Evolutionary conservation across 2,329 filamentous ascomycete species (phyloP), one percentile per base, ranked within the genome.

Genomic region (Mycosphaerella sp.): DNA sequence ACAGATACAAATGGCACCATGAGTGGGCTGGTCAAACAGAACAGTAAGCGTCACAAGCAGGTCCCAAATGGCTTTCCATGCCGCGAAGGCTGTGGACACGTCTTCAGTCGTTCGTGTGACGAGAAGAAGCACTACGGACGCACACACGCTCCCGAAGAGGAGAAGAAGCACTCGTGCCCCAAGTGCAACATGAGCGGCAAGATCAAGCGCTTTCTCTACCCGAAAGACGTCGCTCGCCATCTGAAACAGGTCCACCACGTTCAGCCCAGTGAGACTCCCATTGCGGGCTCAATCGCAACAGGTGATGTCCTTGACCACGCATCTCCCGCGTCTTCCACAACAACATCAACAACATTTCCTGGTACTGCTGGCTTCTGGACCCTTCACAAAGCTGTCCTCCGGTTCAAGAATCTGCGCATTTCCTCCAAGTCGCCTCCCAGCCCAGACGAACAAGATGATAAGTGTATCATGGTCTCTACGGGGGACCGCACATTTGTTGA

Each of bases 221-320:
- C 57, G 11, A 59, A 59, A 26, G 57, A 59, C 8, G 48, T 59
- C 5, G 43, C 48, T 31, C 48, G 57, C 23, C 57, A 59, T 43
- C 31, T 54, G 6, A 29, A 31, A 21, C 57, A 57, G 32, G 48
- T 54, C 7, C 57, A 59, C 45, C 44, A 41, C 26, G 26, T 26
- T 6, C 26, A 26, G 6, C 26, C 26, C 6, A 26, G 4, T 26
- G 26, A 26, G 26, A 26, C 26, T 26, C 26, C 36, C 47, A 36
- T n/a, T 11, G 7, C 39, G 1, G 39, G 4, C 2, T 8, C 31
- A 11, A 23, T 10, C 8, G 3, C 17, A 12, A 11, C 48, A 10
- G 36, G 31, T 12, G 40, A 17, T 17, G n/a, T 21, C 14, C 29
- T 12, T 11, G 21, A 38, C 12, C 12, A 21, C 23, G 14, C 45